These are phyloP conservation scores for Melanomma pulvis-pyrius DNA, from an alignment of 495 filamentous ascomycete species.

Conservation along the genomic window DNA sequence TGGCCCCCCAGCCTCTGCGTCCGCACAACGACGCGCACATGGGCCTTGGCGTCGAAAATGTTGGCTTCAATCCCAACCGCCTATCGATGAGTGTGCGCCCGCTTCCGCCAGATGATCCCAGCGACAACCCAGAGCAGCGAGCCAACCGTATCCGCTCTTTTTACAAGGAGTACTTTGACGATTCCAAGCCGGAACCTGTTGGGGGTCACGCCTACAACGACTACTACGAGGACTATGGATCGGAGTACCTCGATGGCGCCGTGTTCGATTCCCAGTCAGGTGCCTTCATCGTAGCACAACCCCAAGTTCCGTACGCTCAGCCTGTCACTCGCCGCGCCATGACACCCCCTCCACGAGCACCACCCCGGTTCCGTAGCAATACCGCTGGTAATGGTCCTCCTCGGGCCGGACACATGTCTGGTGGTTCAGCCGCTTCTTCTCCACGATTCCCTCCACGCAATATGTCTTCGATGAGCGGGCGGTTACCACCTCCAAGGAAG, in stretches of 20 bases:
- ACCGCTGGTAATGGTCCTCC: conserved; percentile 50
- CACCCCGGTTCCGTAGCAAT: conserved; percentile 69
- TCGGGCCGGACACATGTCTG: conserved; percentile 43
- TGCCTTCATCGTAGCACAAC: conserved; percentile 67
- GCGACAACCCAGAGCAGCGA: conserved; percentile 85
- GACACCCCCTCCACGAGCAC: conserved; percentile 87
- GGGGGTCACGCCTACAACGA: conserved; percentile 41
- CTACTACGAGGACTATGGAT: conserved; percentile 73
- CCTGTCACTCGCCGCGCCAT: conserved; percentile 87
- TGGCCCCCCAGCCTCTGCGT: conserved; percentile 19
- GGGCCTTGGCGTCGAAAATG: conserved; percentile 58
- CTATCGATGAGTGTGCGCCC: conserved; percentile 91
- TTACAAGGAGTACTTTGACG: conserved; percentile 99
- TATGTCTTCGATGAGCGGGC: conserved; percentile 43
- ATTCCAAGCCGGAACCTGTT: conserved; percentile 63
- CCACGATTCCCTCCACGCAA: conserved; percentile 46
- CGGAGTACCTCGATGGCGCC: conserved; percentile 65
- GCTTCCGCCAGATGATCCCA: conserved; percentile 83
- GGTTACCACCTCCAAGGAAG: conserved; percentile 58
- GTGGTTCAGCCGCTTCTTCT: conserved; percentile 29
- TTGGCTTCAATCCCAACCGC: conserved; percentile 64
- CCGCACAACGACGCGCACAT: conserved; percentile 40
- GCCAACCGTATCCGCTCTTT: conserved; percentile 97
- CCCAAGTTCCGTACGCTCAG: conserved; percentile 69
- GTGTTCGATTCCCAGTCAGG: conserved; percentile 76